Conservation (phyloP, 345 rosid genomes). For the Lepidium africanum region DNA sequence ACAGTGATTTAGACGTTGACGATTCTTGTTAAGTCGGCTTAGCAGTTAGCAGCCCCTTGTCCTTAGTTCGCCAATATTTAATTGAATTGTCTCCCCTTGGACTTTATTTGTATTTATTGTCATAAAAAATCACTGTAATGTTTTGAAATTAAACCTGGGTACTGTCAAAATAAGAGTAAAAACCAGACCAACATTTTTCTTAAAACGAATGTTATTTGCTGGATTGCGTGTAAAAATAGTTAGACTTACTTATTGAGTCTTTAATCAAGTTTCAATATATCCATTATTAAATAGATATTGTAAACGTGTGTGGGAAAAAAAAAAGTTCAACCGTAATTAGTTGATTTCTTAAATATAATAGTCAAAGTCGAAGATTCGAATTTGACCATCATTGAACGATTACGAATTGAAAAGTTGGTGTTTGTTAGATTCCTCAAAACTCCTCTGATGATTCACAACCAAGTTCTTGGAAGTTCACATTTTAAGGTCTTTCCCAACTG, state of each 20-base stretch:
- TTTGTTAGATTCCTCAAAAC: background rate
- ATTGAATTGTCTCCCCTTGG: constrained; percentile 3
- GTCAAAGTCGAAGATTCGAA: constrained; percentile 1
- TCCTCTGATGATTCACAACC: background rate
- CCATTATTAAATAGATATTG: background rate
- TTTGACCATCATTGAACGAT: background rate
- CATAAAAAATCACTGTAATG: background rate
- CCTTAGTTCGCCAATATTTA: background rate
- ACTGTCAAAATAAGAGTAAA: background rate
- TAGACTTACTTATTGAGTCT: background rate
- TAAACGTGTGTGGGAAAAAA: background rate
- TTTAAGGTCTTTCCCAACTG: background rate
- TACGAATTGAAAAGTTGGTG: background rate
- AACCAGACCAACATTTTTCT: background rate
- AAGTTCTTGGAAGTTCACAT: constrained; percentile 7
- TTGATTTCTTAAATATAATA: background rate
- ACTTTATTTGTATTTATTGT: background rate
- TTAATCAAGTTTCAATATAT: background rate
- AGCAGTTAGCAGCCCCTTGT: background rate
- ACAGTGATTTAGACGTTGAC: background rate
- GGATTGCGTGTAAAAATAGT: background rate
- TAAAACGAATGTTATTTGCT: background rate
- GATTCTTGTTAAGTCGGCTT: background rate
- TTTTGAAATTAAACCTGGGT: background rate
- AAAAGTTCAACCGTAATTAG: background rate